Percentiles rank a stretch among this genome's conserved stretches.
Evolutionary conservation across 768 basidiomycete genomes (phyloP).

Genomic region (Suillus sp.): DNA sequence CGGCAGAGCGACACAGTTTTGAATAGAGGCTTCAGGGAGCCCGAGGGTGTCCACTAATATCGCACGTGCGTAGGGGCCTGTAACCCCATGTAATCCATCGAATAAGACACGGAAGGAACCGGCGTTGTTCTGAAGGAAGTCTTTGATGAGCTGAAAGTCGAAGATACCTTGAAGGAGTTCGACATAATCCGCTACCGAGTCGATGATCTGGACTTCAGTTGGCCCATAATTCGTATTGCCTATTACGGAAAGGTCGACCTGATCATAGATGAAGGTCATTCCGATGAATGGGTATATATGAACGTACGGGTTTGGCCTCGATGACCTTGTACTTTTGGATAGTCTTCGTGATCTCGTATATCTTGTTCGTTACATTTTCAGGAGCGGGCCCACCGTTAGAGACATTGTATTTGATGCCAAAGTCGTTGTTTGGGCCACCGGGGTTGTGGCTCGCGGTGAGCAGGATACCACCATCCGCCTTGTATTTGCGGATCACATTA

Average conservation of each 20-base stretch:
- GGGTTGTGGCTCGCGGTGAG: conserved; percentile 98
- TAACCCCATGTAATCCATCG: conserved; percentile 95
- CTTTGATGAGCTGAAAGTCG: conserved; percentile 90
- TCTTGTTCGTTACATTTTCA: conserved; percentile 94
- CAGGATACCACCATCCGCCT: conserved; percentile 95
- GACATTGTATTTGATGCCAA: conserved; percentile 99
- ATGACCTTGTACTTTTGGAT: conserved; percentile 85
- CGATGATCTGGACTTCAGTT: conserved; percentile 85
- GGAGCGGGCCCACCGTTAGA: conserved; percentile 98
- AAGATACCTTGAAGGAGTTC: conserved; percentile 85
- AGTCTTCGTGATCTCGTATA: conserved; percentile 88
- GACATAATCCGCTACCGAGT: conserved; percentile 91
- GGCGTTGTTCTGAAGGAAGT: conserved; percentile 74
- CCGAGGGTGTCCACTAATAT: conserved; percentile 85
- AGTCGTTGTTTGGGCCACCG: conserved; percentile 97
- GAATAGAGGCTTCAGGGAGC: conserved; percentile 76
- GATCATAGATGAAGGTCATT: conserved; percentile 10
- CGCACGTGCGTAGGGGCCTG: conserved; percentile 91
- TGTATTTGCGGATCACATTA: conserved; percentile 93
- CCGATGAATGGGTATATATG: conserved; percentile 2
- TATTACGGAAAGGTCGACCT: conserved; percentile 85
- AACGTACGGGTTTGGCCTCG: conserved; percentile 70
- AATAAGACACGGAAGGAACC: conserved; percentile 85
- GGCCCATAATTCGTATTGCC: conserved; percentile 83
- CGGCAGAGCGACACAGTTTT: conserved; percentile 89